Conservation (phyloP, 139 green algal species). For the Ulvella scutata region DNA sequence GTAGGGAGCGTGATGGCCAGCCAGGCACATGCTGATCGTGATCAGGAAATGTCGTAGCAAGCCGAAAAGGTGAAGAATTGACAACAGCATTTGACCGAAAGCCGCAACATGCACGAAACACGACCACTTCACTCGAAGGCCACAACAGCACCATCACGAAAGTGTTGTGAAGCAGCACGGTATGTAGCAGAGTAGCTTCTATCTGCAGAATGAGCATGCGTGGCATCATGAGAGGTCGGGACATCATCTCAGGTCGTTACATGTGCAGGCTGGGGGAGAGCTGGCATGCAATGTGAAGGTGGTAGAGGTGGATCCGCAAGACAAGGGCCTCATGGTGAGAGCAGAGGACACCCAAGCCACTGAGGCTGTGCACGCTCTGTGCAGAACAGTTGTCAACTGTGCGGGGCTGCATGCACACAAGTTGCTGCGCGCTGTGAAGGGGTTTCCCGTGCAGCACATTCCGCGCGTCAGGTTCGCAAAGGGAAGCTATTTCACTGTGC, state of each 20-base stretch:
- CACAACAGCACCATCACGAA: too few species aligned
- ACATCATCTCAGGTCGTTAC: too few species aligned
- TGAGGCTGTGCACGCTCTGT: neutral
- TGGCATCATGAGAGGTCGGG: too few species aligned
- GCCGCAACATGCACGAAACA: too few species aligned
- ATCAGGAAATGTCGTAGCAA: too few species aligned
- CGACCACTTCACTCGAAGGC: too few species aligned
- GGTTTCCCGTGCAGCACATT: slow-evolving; percentile 19
- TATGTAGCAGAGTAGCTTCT: too few species aligned
- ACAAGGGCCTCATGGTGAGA: neutral
- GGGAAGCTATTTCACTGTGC: slow-evolving; percentile 35
- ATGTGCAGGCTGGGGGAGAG: slow-evolving; percentile 1
- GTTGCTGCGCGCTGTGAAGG: slow-evolving; percentile 20
- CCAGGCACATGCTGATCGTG: slow-evolving; percentile 9
- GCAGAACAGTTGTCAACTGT: neutral
- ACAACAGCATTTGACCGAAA: too few species aligned
- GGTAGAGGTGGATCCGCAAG: neutral
- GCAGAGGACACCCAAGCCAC: neutral
- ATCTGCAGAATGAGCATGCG: too few species aligned
- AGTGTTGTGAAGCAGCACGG: too few species aligned
- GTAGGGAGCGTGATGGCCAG: slow-evolving; percentile 14
- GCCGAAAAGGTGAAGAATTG: too few species aligned
- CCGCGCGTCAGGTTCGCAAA: slow-evolving; percentile 41
- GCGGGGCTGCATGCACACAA: slow-evolving; percentile 14
- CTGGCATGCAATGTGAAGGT: neutral